phyloP scores from a whole-genome alignment of 169 alveolate genomes.

The Plasmodium knowlesi region DNA sequence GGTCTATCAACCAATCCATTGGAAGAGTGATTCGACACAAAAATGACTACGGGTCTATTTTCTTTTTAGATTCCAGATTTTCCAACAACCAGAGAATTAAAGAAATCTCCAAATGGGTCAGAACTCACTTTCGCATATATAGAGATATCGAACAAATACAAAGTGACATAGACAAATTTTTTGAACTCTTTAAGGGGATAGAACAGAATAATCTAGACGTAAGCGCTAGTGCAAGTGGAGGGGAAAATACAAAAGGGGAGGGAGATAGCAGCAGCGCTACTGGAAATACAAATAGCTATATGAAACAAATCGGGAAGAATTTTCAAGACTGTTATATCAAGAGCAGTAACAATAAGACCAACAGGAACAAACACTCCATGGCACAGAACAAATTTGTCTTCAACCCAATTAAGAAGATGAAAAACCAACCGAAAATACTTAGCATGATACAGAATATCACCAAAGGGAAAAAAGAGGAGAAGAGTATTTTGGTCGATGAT shows the following conservation, averaged over 20 bases:
- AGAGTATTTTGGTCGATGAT: constrained; percentile 23
- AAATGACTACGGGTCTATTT: constrained; percentile 94
- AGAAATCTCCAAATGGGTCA: constrained; percentile 91
- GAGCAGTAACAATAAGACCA: constrained; percentile 8
- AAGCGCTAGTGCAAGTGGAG: background rate
- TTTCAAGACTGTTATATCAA: constrained; percentile 66
- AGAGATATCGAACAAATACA: constrained; percentile 71
- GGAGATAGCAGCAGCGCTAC: background rate
- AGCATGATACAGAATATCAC: constrained; percentile 76
- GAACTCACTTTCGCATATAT: constrained; percentile 68
- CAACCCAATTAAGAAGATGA: constrained; percentile 53
- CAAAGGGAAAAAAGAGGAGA: constrained; percentile 56
- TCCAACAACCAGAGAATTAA: constrained; percentile 78
- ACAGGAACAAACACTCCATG: constrained; percentile 19
- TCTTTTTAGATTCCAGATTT: constrained; percentile 92
- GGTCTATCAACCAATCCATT: constrained; percentile 96
- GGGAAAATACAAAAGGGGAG: background rate
- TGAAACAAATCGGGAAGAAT: constrained; percentile 41
- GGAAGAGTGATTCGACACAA: constrained; percentile 97
- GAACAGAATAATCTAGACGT: background rate
- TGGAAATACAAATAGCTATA: background rate
- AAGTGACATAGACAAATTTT: constrained; percentile 71
- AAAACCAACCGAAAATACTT: constrained; percentile 62
- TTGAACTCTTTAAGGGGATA: constrained; percentile 69
- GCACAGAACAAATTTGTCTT: constrained; percentile 39